Evolutionary conservation across 192 early-diverging fungal species (phyloP), one percentile per base, ranked within the genome.

Genomic region (Oehlia diaphana): DNA sequence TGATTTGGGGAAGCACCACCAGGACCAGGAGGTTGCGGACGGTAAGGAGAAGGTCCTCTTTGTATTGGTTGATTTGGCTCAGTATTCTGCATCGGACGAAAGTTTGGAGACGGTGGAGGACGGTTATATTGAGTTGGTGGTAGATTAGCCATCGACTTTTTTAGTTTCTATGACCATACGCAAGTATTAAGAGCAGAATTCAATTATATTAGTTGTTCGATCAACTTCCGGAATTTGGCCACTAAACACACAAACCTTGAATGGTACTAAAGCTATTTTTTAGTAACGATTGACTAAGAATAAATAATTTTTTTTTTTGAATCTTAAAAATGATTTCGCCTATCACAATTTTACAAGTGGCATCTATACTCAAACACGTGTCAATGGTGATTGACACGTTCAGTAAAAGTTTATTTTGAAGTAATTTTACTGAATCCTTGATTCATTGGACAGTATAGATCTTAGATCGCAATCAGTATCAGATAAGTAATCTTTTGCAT

Each of bases 21-120:
- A 47, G 70, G 35, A 33, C 28, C 65, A 33, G 33, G 65, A 42
- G 70, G 70, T 47, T 28, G 31, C 8, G 70, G 37, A 23, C 37
- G 70, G 47, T 47, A 72, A 37, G 70, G 70, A 23, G 70, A 72
- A 72, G 39, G 35, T 21, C 70, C 70, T 42, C 70, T 72, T 47
- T 72, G 70, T 26, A 72, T 23, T 23, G 31, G 42, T n/a, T 72
- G 70, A 39, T 47, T 72, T 31, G 70, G 70, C 47, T 72, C 74
- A 37, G 35, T 39, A 39, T 47, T 28, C 37, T 39, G 63, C 37
- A 37, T 28, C 21, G 64, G 76, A 44, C 76, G 76, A 77, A 65
- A 77, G 63, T 77, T 77, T 77, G 62, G 76, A 16, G 76, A 47
- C 4, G 64, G 37, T 13, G 74, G 61, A 77, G 64, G 76, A 47